Conservation (phyloP, 1,284 basidiomycete genomes). For the Pascua guehoae region DNA sequence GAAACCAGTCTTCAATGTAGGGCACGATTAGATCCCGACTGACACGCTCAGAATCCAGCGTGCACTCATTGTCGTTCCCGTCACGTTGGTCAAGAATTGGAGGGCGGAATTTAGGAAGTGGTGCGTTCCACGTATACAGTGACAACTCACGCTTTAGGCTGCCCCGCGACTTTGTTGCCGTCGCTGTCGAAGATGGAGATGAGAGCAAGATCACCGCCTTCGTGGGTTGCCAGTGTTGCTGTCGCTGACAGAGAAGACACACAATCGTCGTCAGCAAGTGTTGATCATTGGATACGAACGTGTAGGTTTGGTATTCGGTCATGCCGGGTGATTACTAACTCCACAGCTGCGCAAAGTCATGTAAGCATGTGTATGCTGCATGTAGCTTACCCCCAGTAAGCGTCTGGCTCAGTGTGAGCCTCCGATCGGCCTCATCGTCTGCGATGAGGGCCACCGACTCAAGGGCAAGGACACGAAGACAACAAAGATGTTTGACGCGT, state of each 20-base stretch:
- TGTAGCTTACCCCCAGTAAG: constrained; percentile 31
- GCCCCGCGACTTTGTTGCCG: constrained; percentile 53
- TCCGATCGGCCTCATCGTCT: constrained; percentile 86
- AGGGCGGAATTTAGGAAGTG: constrained; percentile 93
- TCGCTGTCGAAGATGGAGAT: constrained; percentile 70
- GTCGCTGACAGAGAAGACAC: constrained; percentile 21
- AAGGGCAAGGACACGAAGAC: constrained; percentile 90
- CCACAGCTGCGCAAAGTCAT: constrained; percentile 68
- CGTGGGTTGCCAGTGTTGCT: constrained; percentile 58
- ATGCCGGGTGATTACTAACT: background rate
- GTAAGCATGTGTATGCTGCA: constrained; percentile 49
- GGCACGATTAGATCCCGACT: constrained; percentile 4
- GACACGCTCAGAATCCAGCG: constrained; percentile 58
- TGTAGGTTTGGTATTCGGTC: constrained; percentile 22
- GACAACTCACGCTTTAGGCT: constrained; percentile 3
- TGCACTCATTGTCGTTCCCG: constrained; percentile 89
- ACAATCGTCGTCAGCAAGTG: constrained; percentile 69
- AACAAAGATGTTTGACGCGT: constrained; percentile 75
- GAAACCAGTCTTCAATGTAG: constrained; percentile 55
- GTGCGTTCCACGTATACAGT: constrained; percentile 46
- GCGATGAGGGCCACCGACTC: constrained; percentile 94
- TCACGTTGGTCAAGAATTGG: constrained; percentile 95
- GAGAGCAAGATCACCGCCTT: constrained; percentile 69
- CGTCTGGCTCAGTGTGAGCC: constrained; percentile 55
- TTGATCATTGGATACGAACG: constrained; percentile 93